Conservation (phyloP, 345 rosid genomes). For the Gossypium raimondii region DNA sequence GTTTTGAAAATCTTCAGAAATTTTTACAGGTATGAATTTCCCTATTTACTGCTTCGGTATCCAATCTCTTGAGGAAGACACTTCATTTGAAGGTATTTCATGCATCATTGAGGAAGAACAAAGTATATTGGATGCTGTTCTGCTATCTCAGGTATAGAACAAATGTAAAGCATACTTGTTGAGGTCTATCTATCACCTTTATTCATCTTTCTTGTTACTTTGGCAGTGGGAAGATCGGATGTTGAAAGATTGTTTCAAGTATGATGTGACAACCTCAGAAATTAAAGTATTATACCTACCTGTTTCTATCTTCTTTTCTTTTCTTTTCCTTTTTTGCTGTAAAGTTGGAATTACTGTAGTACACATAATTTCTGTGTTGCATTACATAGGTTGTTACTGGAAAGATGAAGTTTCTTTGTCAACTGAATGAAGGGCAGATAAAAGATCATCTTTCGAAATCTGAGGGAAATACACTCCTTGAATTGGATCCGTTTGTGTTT, state of each 20-base stretch:
- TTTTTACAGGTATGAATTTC: conserved; percentile 23
- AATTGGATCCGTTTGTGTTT: conserved; percentile 9
- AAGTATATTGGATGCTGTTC: conserved; percentile 31
- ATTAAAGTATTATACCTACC: conserved; percentile 27
- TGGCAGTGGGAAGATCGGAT: conserved; percentile 39
- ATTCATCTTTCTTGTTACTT: conserved; percentile 14
- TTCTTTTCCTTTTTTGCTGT: background rate
- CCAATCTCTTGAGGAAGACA: conserved; percentile 19
- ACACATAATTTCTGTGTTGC: conserved; percentile 2
- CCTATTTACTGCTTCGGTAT: conserved; percentile 28
- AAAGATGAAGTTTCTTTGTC: conserved; percentile 30
- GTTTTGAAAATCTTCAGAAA: conserved; percentile 1
- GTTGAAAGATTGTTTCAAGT: conserved; percentile 28
- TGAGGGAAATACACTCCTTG: conserved; percentile 15
- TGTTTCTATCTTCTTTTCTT: background rate
- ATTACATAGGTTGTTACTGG: conserved; percentile 30
- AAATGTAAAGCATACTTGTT: background rate
- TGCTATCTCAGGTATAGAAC: conserved; percentile 31
- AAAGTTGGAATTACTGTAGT: background rate
- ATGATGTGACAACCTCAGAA: conserved; percentile 31
- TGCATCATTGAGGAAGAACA: conserved; percentile 25
- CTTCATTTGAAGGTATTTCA: conserved; percentile 9
- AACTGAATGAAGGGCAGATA: conserved; percentile 28
- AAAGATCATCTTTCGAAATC: conserved; percentile 10
- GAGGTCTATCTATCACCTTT: background rate